These are phyloP conservation scores for Saccharomycopsis amapae DNA, from an alignment of 805 yeast genomes.

Conservation along the genomic window DNA sequence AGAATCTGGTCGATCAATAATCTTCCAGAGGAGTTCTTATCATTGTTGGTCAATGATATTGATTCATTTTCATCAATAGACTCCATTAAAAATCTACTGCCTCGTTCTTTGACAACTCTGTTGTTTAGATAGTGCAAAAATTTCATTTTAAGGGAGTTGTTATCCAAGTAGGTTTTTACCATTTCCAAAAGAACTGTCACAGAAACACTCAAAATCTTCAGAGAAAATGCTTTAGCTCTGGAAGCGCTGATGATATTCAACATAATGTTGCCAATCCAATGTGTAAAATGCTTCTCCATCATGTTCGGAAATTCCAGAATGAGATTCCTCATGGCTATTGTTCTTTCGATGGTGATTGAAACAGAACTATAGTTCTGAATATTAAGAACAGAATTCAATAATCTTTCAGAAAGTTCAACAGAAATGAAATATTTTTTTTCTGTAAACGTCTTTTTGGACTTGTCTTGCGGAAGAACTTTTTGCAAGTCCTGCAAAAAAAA, in stretches of 20 bases:
- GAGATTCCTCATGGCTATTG: conserved; percentile 8
- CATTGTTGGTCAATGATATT: neutral
- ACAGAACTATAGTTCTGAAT: conserved; percentile 7
- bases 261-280: conserved; percentile 10
- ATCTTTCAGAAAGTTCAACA: conserved; percentile 7
- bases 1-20: conserved; percentile 2
- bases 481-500: neutral
- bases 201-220: conserved; percentile 3
- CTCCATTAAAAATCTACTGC: neutral
- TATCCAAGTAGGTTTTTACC: conserved; percentile 6
- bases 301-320: conserved; percentile 8
- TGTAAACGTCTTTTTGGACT: neutral
- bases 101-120: neutral
- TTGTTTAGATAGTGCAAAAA: conserved; percentile 1
- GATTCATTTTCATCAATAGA: neutral
- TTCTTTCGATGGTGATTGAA: conserved; percentile 9
- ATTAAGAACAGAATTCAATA: conserved; percentile 7
- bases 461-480: neutral
- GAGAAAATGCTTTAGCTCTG: neutral
- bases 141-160: conserved; percentile 3
- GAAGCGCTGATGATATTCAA: neutral
- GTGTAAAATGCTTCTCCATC: conserved; percentile 12
- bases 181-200: conserved; percentile 8
- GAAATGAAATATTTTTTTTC: conserved; percentile 11
- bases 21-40: neutral